phyloP scores from a whole-genome alignment of 2,329 filamentous ascomycete genomes.

The Clarireedia sp. region DNA sequence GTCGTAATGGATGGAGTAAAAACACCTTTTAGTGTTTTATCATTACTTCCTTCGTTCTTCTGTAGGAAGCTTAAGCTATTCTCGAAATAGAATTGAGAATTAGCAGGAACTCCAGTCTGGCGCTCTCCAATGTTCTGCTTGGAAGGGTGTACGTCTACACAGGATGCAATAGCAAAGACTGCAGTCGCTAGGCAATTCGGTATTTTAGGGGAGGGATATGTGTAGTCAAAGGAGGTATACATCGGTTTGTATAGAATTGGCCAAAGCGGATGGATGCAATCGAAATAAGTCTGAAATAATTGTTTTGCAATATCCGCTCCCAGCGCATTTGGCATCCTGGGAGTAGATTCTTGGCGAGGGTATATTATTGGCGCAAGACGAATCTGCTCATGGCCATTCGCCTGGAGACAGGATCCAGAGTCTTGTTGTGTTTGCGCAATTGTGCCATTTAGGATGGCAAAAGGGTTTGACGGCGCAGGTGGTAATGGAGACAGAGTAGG shows the following conservation, averaged over 20 bases:
- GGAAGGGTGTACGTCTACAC: conserved; percentile 18
- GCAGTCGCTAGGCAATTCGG: conserved; percentile 21
- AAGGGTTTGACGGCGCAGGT: not conserved
- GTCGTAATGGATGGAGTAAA: conserved; percentile 23
- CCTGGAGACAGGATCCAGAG: not conserved
- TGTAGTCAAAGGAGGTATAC: conserved; percentile 23
- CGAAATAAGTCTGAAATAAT: conserved; percentile 26
- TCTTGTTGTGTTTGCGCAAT: not conserved
- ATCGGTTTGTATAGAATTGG: conserved; percentile 28
- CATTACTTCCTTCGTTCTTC: conserved; percentile 4
- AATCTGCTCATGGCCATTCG: not conserved
- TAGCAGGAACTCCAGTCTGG: conserved; percentile 9
- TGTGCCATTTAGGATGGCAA: not conserved
- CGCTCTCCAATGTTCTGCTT: conserved; percentile 9
- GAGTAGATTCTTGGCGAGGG: not conserved
- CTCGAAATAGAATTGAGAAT: conserved; percentile 6
- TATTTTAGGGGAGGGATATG: conserved; percentile 19
- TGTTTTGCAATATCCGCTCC: conserved; percentile 20
- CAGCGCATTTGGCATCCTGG: conserved; percentile 7
- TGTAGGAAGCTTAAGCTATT: conserved; percentile 20
- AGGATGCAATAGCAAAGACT: conserved; percentile 26
- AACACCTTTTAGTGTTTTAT: conserved; percentile 15
- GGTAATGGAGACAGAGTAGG: not conserved
- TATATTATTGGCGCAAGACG: not conserved
- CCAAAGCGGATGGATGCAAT: conserved; percentile 28